Base-by-base conservation (phyloP, 805 yeast species). In the Saccharomycopsis malanga region DNA sequence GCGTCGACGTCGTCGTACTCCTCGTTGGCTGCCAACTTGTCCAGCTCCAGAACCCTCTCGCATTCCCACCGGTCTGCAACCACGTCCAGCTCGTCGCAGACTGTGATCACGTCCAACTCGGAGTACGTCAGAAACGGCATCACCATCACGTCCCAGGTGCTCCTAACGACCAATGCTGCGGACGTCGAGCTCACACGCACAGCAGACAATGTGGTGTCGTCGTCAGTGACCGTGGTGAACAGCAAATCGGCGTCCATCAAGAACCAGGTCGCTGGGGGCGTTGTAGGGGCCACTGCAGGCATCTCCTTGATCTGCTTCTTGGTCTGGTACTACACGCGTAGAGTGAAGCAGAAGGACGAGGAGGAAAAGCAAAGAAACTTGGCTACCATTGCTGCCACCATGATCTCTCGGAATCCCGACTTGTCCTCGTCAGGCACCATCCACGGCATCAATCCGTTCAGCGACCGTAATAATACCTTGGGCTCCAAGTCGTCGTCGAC, bases 1-100 rank as follows among this genome's bases (percentile, higher is more conserved):
- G 14, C 39, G 14, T 17, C 46, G 14, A 20, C 65, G 50, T 12
- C 62, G 22, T 7, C 58, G 53, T 21, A 57, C 44, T 9, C 55
- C 56, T 21, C 56, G 45, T 4, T 49, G 49, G 21, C 58, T 45
- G 44, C 34, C 24, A 37, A 39, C 29, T 36, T 44, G n/a, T 42
- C 47, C 5, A 32, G 15, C 23, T 39, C 48, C 23, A 29, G 41
- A 9, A 29, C 47, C n/a, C 44, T 27, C 18, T 41, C 39, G 2
- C 49, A 43, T n/a, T 37, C 46, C 10, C 50, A 46, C 29, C n/a
- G 23, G 3, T 39, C 50, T 3, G 45, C 48, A 6, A 23, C 46
- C 17, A 49, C 54, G 5, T 25, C 43, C 5, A 7, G 24, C 5
- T 45, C 53, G 3, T 42, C 47, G 23, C 38, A 34, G 4, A 42